Conservation (phyloP, 2,329 filamentous ascomycete genomes). For the Trichophyton schoenleinii region DNA sequence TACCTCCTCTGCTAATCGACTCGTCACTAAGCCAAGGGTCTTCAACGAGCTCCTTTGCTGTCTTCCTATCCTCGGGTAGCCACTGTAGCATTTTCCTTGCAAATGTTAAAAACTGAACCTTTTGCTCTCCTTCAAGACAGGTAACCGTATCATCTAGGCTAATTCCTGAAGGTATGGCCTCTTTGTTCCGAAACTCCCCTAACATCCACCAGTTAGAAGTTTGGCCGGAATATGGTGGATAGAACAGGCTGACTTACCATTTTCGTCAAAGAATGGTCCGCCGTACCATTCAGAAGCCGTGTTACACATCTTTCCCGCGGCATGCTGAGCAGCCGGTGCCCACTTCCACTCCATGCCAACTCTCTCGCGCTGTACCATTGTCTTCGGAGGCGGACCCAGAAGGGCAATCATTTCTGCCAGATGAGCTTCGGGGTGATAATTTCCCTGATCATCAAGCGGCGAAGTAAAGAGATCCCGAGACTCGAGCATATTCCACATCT, state of each 20-base stretch:
- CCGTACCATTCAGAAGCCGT: constrained; percentile 7
- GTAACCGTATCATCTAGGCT: no score
- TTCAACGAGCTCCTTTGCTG: constrained; percentile 21
- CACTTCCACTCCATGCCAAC: constrained; percentile 15
- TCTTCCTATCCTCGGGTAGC: constrained; percentile 21
- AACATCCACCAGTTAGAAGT: background rate
- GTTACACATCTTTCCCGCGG: constrained; percentile 1
- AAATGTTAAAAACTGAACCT: constrained; percentile 19
- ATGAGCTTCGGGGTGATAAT: constrained; percentile 29
- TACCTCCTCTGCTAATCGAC: background rate
- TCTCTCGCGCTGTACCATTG: constrained; percentile 24
- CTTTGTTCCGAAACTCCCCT: background rate
- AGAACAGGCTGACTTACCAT: constrained; percentile 17
- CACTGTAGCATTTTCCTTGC: constrained; percentile 22
- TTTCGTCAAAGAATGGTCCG: constrained; percentile 23
- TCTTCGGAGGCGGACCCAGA: constrained; percentile 31
- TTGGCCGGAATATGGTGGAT: background rate
- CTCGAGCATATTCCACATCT: constrained; percentile 40
- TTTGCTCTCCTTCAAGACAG: constrained; percentile 14
- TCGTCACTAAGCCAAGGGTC: constrained; percentile 17
- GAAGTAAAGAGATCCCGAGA: constrained; percentile 33
- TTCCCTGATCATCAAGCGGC: constrained; percentile 25
- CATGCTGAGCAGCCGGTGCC: background rate
- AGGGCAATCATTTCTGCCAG: constrained; percentile 36
- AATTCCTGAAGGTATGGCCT: background rate